These are phyloP conservation scores for Neofusicoccum cordaticola DNA, from an alignment of 2,329 filamentous ascomycete genomes.

Conservation along the genomic window DNA sequence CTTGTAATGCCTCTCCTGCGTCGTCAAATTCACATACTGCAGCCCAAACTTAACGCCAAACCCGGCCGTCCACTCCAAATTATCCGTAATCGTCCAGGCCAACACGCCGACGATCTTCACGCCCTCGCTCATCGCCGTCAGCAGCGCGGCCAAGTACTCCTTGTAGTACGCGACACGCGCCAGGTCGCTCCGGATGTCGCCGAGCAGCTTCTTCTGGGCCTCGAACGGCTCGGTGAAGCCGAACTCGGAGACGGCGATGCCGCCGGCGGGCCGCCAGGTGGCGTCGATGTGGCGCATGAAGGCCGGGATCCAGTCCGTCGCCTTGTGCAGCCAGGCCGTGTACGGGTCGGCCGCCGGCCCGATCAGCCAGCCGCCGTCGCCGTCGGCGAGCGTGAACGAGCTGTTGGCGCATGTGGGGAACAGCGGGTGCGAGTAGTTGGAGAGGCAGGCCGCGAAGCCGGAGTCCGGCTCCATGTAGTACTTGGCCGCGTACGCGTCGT, in stretches of 20 bases:
- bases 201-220: conserved; percentile 27
- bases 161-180: conserved; percentile 31
- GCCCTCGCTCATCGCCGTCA: conserved; percentile 34
- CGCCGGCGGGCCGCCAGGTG: conserved; percentile 29
- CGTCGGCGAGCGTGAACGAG: conserved; percentile 30
- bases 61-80: conserved; percentile 36
- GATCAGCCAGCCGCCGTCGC: conserved; percentile 29
- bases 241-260: conserved; percentile 37
- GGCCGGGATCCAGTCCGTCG: conserved; percentile 34
- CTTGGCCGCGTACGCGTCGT: conserved; percentile 36
- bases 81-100: conserved; percentile 39
- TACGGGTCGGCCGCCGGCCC: conserved; percentile 31
- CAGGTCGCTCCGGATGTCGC: conserved; percentile 31
- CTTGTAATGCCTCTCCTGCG: conserved; percentile 37
- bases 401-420: conserved; percentile 35
- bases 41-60: conserved; percentile 33
- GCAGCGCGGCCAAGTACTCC: conserved; percentile 33
- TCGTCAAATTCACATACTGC: conserved; percentile 39
- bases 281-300: conserved; percentile 35
- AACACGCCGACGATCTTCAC: conserved; percentile 35
- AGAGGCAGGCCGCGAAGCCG: conserved; percentile 38
- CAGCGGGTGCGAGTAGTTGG: conserved; percentile 32
- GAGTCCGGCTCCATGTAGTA: conserved; percentile 34
- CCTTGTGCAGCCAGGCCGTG: conserved; percentile 35
- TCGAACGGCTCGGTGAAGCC: conserved; percentile 38